Conservation (phyloP, 2,329 filamentous ascomycete genomes). For the Neofusicoccum sp. region DNA sequence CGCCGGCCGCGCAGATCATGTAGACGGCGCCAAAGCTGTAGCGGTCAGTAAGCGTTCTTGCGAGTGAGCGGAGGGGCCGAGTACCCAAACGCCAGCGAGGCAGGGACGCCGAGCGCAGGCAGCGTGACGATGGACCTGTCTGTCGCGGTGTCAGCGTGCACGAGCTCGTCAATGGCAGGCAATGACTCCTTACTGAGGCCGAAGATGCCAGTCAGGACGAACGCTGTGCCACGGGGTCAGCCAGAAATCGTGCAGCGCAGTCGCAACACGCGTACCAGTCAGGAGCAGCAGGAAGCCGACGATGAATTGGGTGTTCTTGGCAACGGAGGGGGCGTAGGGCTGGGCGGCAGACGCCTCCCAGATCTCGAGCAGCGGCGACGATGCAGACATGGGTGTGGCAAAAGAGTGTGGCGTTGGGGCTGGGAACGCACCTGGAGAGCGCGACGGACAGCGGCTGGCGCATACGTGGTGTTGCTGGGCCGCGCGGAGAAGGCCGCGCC, state of each 20-base stretch:
- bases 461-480: slow-evolving; percentile 20
- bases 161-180: not conserved
- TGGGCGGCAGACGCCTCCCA: slow-evolving; percentile 91
- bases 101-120: slow-evolving; percentile 77
- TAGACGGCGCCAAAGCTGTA: slow-evolving; percentile 90
- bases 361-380: slow-evolving; percentile 69
- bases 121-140: slow-evolving; percentile 82
- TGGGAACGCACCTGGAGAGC: slow-evolving; percentile 4
- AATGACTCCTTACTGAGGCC: slow-evolving; percentile 69
- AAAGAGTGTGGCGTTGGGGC: slow-evolving; percentile 6
- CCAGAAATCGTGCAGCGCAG: slow-evolving; percentile 21
- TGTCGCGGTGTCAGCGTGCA: slow-evolving; percentile 42
- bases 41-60: slow-evolving; percentile 22
- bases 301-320: slow-evolving; percentile 82
- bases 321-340: slow-evolving; percentile 78
- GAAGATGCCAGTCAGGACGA: slow-evolving; percentile 77
- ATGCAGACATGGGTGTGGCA: slow-evolving; percentile 18
- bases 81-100: slow-evolving; percentile 85
- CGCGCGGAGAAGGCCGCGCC: not conserved
- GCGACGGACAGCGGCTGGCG: not conserved
- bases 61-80: slow-evolving; percentile 25
- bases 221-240: slow-evolving; percentile 46
- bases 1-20: slow-evolving; percentile 98
- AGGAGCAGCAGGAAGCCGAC: slow-evolving; percentile 77
- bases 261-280: slow-evolving; percentile 52